These are phyloP conservation scores for Phytophthora ohioensis DNA, from an alignment of 352 stramenopile species.

Conservation along the genomic window DNA sequence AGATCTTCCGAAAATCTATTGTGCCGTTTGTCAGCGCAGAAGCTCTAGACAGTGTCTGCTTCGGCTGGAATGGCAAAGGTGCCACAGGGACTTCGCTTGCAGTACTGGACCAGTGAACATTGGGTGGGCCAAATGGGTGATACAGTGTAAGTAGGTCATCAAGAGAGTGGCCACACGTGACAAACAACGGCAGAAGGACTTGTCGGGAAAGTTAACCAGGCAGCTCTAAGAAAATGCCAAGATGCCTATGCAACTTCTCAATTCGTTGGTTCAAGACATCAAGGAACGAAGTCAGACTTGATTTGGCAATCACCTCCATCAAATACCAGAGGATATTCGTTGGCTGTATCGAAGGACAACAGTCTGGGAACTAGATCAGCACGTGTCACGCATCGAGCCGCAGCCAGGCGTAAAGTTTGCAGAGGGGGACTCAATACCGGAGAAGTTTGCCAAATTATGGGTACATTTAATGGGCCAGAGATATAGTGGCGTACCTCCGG, in stretches of 20 bases:
- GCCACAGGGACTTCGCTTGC: background rate
- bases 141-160: too few species aligned
- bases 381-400: background rate
- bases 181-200: too few species aligned
- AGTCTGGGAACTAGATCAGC: background rate
- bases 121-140: too few species aligned
- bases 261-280: too few species aligned
- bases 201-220: too few species aligned
- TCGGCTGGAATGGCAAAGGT: background rate
- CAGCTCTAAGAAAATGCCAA: background rate
- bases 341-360: background rate
- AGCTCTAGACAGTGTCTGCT: constrained; percentile 11
- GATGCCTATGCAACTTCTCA: background rate
- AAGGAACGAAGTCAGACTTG: background rate
- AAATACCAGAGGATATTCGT: background rate
- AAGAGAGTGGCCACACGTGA: too few species aligned
- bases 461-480: background rate
- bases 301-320: background rate
- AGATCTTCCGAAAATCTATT: constrained; percentile 5
- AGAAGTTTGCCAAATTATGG: background rate
- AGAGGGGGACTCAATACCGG: background rate
- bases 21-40: constrained; percentile 2
- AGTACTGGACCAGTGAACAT: too few species aligned
- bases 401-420: background rate
- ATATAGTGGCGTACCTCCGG: background rate